A percentile compares a stretch with the other conserved stretches of the same genome.
These are phyloP conservation scores for Ampelomyces quisqualis DNA, from an alignment of 2,329 filamentous ascomycete genomes.

Conservation along the genomic window DNA sequence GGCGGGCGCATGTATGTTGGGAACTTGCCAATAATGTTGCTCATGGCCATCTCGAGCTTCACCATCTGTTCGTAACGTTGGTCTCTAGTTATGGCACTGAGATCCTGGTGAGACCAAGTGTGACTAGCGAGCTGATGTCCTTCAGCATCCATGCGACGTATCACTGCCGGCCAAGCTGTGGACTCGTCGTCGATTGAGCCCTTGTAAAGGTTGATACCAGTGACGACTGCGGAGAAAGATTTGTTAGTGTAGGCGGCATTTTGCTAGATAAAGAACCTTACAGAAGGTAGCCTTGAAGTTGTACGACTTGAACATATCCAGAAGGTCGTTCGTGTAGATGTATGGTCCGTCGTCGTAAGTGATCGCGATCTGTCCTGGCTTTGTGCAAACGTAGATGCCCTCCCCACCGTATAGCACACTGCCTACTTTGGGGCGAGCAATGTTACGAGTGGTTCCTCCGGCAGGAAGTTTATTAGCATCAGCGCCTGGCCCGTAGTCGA, in stretches of 20 bases:
- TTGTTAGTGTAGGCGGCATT: constrained; percentile 54
- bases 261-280: constrained; percentile 21
- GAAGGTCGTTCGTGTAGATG: constrained; percentile 60
- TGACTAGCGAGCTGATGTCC: constrained; percentile 64
- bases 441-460: constrained; percentile 55
- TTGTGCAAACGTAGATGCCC: constrained; percentile 56
- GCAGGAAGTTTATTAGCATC: constrained; percentile 58
- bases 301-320: constrained; percentile 59
- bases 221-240: constrained; percentile 56
- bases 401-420: constrained; percentile 57
- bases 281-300: constrained; percentile 67
- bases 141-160: constrained; percentile 55
- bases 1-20: constrained; percentile 57
- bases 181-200: constrained; percentile 55
- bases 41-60: constrained; percentile 57
- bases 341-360: constrained; percentile 68
- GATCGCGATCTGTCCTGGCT: constrained; percentile 61
- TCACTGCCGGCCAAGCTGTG: constrained; percentile 50
- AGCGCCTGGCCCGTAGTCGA: constrained; percentile 60
- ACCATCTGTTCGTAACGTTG: constrained; percentile 53
- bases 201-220: constrained; percentile 58
- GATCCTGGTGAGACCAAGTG: constrained; percentile 57
- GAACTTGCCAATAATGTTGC: constrained; percentile 56
- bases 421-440: constrained; percentile 57
- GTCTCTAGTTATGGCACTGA: constrained; percentile 47